These are phyloP conservation scores for Alternaria ventricosa DNA, from an alignment of 2,329 filamentous ascomycete genomes.

Conservation along the genomic window DNA sequence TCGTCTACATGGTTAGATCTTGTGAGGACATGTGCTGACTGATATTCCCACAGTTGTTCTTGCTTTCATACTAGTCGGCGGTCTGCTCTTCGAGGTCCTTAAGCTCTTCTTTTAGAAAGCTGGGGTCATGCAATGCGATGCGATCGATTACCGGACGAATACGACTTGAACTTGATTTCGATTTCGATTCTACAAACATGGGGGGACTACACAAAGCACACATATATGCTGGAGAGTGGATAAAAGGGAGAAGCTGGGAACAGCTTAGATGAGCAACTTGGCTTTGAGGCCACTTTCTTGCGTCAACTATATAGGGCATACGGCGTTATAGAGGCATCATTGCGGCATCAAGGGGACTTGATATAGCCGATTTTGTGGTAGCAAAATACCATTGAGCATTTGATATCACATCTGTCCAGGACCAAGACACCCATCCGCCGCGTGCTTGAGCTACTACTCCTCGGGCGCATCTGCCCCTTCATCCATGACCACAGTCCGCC, in stretches of 20 bases:
- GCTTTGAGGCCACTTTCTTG: background rate
- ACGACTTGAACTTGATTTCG: background rate
- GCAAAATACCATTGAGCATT: background rate
- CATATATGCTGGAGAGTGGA: background rate
- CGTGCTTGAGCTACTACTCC: slow-evolving; percentile 10
- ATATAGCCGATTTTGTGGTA: background rate
- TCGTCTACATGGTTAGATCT: background rate
- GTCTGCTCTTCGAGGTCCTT: slow-evolving; percentile 64
- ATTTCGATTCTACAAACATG: background rate
- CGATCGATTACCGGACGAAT: background rate
- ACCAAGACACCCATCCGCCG: background rate
- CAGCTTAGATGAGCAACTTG: background rate
- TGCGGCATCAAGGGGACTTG: background rate
- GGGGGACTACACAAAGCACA: background rate
- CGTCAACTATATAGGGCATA: slow-evolving; percentile 3
- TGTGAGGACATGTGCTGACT: background rate
- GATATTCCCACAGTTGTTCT: slow-evolving; percentile 58
- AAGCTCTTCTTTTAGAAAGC: slow-evolving; percentile 52
- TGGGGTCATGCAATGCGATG: background rate
- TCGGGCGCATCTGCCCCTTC: slow-evolving; percentile 19
- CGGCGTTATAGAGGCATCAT: slow-evolving; percentile 3
- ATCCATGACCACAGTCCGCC: slow-evolving; percentile 44
- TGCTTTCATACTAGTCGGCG: slow-evolving; percentile 68
- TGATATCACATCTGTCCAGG: background rate
- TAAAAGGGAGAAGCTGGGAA: background rate